Percentiles rank a stretch among this genome's conserved stretches.
phyloP scores from a whole-genome alignment of 768 basidiomycete genomes.

The Boletus sp. region DNA sequence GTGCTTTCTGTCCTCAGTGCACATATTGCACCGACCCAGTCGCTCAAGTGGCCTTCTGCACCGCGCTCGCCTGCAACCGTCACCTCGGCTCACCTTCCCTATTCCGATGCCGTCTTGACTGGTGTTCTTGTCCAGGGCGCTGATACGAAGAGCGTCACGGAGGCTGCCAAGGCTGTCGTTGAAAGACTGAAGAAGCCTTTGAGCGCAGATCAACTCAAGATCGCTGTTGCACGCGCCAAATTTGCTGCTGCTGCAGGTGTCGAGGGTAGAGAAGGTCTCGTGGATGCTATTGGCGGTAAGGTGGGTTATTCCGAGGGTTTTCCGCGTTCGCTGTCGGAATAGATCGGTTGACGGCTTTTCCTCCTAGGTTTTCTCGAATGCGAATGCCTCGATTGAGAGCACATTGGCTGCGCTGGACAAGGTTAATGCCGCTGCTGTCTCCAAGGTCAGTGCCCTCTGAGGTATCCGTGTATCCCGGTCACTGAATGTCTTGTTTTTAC shows the following conservation, averaged over 20 bases:
- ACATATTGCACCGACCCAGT: constrained; percentile 72
- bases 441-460: constrained; percentile 50
- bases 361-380: constrained; percentile 60
- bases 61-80: constrained; percentile 63
- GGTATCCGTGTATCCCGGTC: not conserved
- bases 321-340: constrained; percentile 4
- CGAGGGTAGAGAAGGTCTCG: constrained; percentile 70
- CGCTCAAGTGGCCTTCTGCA: constrained; percentile 82
- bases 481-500: not conserved
- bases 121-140: constrained; percentile 77
- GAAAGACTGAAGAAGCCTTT: constrained; percentile 59
- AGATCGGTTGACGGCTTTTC: not conserved
- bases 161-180: constrained; percentile 68
- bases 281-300: constrained; percentile 61
- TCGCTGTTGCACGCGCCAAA: constrained; percentile 85
- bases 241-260: constrained; percentile 70
- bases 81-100: constrained; percentile 76
- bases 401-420: constrained; percentile 70
- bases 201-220: constrained; percentile 69
- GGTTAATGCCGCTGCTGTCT: constrained; percentile 62
- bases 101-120: constrained; percentile 89
- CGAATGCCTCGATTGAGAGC: constrained; percentile 54
- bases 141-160: constrained; percentile 59
- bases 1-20: constrained; percentile 79
- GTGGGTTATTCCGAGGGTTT: constrained; percentile 37